phyloP scores from a whole-genome alignment of 345 rosid genomes.

The Citropsis articulata region DNA sequence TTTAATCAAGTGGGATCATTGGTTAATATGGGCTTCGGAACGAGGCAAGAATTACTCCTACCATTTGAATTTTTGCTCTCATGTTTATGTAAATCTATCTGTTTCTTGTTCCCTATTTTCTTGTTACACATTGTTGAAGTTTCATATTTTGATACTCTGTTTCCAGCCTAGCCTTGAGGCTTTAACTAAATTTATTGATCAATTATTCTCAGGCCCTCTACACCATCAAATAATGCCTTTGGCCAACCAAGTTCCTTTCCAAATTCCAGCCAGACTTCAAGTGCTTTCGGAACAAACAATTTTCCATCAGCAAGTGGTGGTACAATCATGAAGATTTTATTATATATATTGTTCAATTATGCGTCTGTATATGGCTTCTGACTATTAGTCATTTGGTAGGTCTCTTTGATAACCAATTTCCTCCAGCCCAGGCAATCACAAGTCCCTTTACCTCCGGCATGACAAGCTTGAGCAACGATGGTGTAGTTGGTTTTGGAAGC shows the following conservation, averaged over 20 bases:
- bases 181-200: conserved; percentile 7
- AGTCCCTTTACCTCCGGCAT: conserved; percentile 19
- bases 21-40: conserved; percentile 31
- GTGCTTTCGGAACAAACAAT: conserved; percentile 24
- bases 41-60: conserved; percentile 25
- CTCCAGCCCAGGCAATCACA: conserved; percentile 21
- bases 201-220: conserved; percentile 28
- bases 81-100: background rate
- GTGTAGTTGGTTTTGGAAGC: conserved; percentile 10
- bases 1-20: conserved; percentile 47
- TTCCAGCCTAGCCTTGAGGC: conserved; percentile 4
- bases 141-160: background rate
- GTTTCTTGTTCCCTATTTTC: conserved; percentile 2
- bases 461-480: conserved; percentile 24
- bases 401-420: conserved; percentile 26
- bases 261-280: conserved; percentile 38
- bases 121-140: background rate
- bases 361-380: conserved; percentile 14
- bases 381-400: conserved; percentile 23
- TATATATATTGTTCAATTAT: conserved; percentile 1
- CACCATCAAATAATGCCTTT: conserved; percentile 34
- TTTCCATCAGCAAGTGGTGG: conserved; percentile 27
- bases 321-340: conserved; percentile 7
- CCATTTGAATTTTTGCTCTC: conserved; percentile 3
- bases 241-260: conserved; percentile 45